Evolutionary conservation across 2,329 filamentous ascomycete genomes (phyloP).

Genomic region (Cytospora paraplurivora): DNA sequence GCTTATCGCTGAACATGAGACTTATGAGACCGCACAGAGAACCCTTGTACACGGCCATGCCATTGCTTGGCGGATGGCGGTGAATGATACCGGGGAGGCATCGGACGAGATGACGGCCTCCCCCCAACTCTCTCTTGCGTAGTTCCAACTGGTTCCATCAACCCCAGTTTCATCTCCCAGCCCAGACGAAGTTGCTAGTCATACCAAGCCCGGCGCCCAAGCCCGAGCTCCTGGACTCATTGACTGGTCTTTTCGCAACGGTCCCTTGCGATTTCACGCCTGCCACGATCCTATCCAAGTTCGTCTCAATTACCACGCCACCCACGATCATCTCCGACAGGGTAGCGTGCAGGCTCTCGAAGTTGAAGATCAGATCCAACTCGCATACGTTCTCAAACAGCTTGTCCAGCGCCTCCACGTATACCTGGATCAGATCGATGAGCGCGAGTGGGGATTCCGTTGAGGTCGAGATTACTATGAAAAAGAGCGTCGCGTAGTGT

Average conservation of each 20-base stretch:
- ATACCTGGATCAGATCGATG: slow-evolving; percentile 96
- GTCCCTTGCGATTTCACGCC: slow-evolving; percentile 78
- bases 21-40: not conserved
- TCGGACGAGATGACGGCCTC: not conserved
- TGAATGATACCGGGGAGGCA: not conserved
- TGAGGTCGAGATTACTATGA: slow-evolving; percentile 95
- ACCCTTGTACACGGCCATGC: not conserved
- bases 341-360: slow-evolving; percentile 91
- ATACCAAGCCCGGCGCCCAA: slow-evolving; percentile 56
- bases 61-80: not conserved
- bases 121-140: not conserved
- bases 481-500: slow-evolving; percentile 97
- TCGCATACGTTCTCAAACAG: slow-evolving; percentile 99
- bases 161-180: slow-evolving; percentile 29
- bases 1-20: not conserved
- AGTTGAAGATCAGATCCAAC: slow-evolving; percentile 97
- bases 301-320: slow-evolving; percentile 91
- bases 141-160: not conserved
- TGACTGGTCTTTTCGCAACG: slow-evolving; percentile 77
- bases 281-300: slow-evolving; percentile 81
- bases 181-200: slow-evolving; percentile 62
- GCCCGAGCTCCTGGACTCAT: slow-evolving; percentile 59
- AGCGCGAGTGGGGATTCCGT: slow-evolving; percentile 94
- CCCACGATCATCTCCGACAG: slow-evolving; percentile 94
- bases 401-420: slow-evolving; percentile 91